phyloP scores from a whole-genome alignment of 257 asterid species.

The Avicennia marina region DNA sequence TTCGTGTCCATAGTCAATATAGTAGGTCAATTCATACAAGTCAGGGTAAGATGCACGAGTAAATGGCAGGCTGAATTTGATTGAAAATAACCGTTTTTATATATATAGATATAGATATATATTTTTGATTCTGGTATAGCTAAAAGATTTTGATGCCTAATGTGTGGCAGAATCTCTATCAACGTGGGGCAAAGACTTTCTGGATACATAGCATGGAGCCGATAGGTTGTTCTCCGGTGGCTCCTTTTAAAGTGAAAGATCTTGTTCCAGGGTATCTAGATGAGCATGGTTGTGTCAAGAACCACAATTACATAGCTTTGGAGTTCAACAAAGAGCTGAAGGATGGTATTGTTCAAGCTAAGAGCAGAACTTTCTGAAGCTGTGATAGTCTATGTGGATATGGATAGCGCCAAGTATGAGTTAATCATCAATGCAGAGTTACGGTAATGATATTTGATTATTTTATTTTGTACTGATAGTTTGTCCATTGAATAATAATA shows the following conservation, averaged over 20 bases:
- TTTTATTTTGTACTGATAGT: too few relatives aligned
- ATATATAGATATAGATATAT: too few relatives aligned
- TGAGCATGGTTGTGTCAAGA: constrained; percentile 53
- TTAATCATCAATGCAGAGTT: constrained; percentile 44
- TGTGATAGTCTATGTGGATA: constrained; percentile 53
- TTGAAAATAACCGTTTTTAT: too few relatives aligned
- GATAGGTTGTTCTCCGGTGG: constrained; percentile 54
- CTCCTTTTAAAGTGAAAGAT: constrained; percentile 23
- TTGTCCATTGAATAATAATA: too few relatives aligned
- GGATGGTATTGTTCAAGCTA: constrained; percentile 32
- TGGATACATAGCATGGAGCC: constrained; percentile 85
- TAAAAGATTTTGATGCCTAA: too few relatives aligned
- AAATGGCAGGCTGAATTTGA: too few relatives aligned
- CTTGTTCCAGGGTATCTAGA: constrained; percentile 47
- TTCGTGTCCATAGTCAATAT: too few relatives aligned
- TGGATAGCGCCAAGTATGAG: constrained; percentile 57
- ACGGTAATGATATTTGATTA: constrained; percentile 26
- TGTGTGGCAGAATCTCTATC: constrained; percentile 35
- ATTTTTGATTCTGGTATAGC: too few relatives aligned
- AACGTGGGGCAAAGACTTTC: constrained; percentile 52
- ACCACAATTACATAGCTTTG: constrained; percentile 43
- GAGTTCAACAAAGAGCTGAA: constrained; percentile 46
- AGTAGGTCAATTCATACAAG: too few relatives aligned
- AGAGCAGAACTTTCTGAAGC: constrained; percentile 42
- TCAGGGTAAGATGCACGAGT: too few relatives aligned